A percentile compares a stretch with the other conserved stretches of the same genome.
Evolutionary conservation across 495 filamentous ascomycete genomes (phyloP).

Genomic region (Xylaria venustula): DNA sequence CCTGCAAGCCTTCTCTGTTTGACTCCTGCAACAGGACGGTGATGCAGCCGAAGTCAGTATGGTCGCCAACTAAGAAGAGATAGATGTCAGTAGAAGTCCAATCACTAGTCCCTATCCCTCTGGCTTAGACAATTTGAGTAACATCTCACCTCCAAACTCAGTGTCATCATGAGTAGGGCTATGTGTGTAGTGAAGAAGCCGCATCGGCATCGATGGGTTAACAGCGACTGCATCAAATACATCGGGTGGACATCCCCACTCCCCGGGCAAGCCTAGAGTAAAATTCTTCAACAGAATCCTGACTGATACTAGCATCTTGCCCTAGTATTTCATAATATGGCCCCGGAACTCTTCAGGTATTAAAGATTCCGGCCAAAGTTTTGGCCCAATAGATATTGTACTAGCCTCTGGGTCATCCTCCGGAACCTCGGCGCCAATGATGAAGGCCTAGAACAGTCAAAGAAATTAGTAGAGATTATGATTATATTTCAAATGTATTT

Average conservation of each 20-base stretch:
- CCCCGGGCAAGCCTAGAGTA: slow-evolving; percentile 39
- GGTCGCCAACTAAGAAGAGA: slow-evolving; percentile 24
- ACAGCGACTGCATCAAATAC: slow-evolving; percentile 46
- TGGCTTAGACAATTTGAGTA: background rate
- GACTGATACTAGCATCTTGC: slow-evolving; percentile 33
- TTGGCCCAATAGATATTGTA: slow-evolving; percentile 44
- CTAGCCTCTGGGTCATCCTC: slow-evolving; percentile 42
- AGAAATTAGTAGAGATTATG: background rate
- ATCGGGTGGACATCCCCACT: slow-evolving; percentile 33
- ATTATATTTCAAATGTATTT: no score
- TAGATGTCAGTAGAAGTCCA: background rate
- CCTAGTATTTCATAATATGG: slow-evolving; percentile 50
- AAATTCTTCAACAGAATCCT: slow-evolving; percentile 37
- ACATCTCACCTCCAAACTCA: slow-evolving; percentile 37
- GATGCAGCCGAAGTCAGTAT: slow-evolving; percentile 39
- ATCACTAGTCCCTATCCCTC: background rate
- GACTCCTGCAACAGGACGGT: slow-evolving; percentile 45
- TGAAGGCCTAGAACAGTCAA: slow-evolving; percentile 28
- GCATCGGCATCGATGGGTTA: slow-evolving; percentile 42
- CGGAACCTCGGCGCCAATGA: slow-evolving; percentile 49
- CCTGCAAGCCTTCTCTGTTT: slow-evolving; percentile 42
- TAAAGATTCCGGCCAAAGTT: slow-evolving; percentile 48
- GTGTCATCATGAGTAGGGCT: slow-evolving; percentile 30
- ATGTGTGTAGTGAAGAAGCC: slow-evolving; percentile 45
- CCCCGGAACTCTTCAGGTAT: slow-evolving; percentile 43